Evolutionary conservation across 805 yeast genomes (phyloP), one percentile per base, ranked within the genome.

Genomic region (Teunomyces cretensis): DNA sequence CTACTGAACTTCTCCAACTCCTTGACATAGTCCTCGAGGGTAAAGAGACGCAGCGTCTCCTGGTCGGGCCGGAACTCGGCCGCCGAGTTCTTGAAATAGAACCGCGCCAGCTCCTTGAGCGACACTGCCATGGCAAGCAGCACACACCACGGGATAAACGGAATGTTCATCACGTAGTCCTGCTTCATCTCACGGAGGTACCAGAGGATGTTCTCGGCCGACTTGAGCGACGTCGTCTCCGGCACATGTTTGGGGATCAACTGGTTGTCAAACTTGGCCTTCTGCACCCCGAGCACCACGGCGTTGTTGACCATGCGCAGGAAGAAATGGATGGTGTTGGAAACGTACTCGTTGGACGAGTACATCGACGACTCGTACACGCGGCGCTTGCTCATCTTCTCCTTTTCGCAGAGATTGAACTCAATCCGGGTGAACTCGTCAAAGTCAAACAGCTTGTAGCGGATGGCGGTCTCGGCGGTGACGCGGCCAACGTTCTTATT

Each of bases 251-350:
- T 56, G 17, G 59, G 53, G 7, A 60, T 49, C 17, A 47, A 33
- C 2, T 53, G 53, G 43, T 60, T 51, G 36, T 60, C 63, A 48
- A 57, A 62, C 22, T 57, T 55, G 9, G 54, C 51, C 46, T 64
- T 65, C 43, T 63, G 69, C 7, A 61, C 51, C 2, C 53, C 53
- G 19, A 65, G 19, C 22, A 64, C 57, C 9, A 60, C 51, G 7
- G 50, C 49, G 47, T 65, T 65, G 48, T 58, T 65, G 13, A 62
- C 47, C n/a, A 65, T 37, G 28, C 71, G 50, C 1, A 63, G 44
- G 22, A 64, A 33, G 28, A 65, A 62, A 39, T 62, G 61, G 12
- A 57, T 47, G 27, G 58, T 46, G 43, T 53, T 53, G 14, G 43
- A 41, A 2, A 53, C 48, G 41, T 61, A 64, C 30, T 51, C 52